Percentiles rank a stretch among this genome's conserved stretches.
These are phyloP conservation scores for Dioscorea zingiberensis DNA, from an alignment of 106 monocot genomes.

Conservation along the genomic window DNA sequence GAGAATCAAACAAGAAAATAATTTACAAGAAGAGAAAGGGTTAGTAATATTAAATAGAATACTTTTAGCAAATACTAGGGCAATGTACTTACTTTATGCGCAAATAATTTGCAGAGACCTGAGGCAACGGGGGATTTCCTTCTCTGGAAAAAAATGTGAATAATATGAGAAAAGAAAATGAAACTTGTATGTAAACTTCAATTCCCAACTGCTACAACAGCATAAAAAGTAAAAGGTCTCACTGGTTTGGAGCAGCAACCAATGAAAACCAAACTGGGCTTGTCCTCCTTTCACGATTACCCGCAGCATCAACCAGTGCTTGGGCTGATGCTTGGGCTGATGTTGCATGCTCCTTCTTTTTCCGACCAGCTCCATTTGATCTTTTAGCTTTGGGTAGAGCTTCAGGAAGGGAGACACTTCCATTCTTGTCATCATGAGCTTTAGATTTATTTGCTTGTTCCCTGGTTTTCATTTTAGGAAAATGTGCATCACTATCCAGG, in stretches of 20 bases:
- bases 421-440: conserved; percentile 41
- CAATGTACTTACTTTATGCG: conserved; percentile 62
- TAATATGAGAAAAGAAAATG: neutral
- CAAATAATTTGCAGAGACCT: conserved; percentile 55
- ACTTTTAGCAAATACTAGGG: neutral
- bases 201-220: neutral
- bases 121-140: conserved; percentile 49
- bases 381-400: conserved; percentile 29
- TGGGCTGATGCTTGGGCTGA: conserved; percentile 52
- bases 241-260: conserved; percentile 63
- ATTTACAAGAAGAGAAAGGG: neutral
- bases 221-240: conserved; percentile 15
- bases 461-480: conserved; percentile 33
- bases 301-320: conserved; percentile 39
- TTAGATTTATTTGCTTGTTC: conserved; percentile 35
- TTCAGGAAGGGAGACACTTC: conserved; percentile 10
- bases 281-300: conserved; percentile 35
- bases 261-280: conserved; percentile 73
- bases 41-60: neutral
- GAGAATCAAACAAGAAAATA: neutral
- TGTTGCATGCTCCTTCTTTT: conserved; percentile 33
- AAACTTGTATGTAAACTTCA: neutral
- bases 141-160: conserved; percentile 36
- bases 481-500: conserved; percentile 19
- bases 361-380: conserved; percentile 19